phyloP scores from a whole-genome alignment of 1,284 basidiomycete species.

The Malassezia brasiliensis region DNA sequence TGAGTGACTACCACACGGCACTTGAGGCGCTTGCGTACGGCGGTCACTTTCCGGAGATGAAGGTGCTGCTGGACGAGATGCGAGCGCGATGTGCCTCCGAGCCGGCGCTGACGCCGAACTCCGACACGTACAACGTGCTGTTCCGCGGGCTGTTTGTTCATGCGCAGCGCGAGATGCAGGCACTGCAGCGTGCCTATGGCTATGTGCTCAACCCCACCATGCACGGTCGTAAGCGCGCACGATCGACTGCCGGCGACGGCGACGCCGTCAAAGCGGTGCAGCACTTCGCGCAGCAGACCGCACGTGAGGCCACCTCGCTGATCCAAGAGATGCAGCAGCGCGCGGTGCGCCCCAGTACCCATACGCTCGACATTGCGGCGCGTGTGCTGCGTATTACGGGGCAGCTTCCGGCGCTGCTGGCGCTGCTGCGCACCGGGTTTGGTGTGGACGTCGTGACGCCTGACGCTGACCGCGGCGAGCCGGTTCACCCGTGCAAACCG shows the following conservation, averaged over 20 bases:
- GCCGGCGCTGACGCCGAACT: slow-evolving; percentile 17
- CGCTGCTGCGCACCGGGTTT: slow-evolving; percentile 32
- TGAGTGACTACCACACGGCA: slow-evolving; percentile 29
- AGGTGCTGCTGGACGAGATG: slow-evolving; percentile 30
- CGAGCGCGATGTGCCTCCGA: slow-evolving; percentile 9
- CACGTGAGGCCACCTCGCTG: slow-evolving; percentile 25
- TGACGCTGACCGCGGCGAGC: slow-evolving; percentile 17
- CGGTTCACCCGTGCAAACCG: slow-evolving; percentile 8
- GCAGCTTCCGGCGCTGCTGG: slow-evolving; percentile 29
- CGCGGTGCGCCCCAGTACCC: slow-evolving; percentile 20
- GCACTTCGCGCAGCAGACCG: slow-evolving; percentile 25
- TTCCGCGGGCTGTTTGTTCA: slow-evolving; percentile 35
- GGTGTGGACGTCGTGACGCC: slow-evolving; percentile 33
- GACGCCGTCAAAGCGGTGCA: slow-evolving; percentile 20
- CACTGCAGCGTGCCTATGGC: slow-evolving; percentile 8
- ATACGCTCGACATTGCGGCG: slow-evolving; percentile 35
- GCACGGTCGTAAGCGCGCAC: background rate
- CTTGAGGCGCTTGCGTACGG: slow-evolving; percentile 25
- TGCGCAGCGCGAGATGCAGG: slow-evolving; percentile 21
- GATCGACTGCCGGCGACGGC: slow-evolving; percentile 19
- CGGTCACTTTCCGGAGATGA: slow-evolving; percentile 31
- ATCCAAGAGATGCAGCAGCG: slow-evolving; percentile 32
- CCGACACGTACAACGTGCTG: slow-evolving; percentile 28
- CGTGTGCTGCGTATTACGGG: slow-evolving; percentile 35
- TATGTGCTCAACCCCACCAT: slow-evolving; percentile 2